phyloP scores from a whole-genome alignment of 495 filamentous ascomycete species.

The Neurospora sp. region DNA sequence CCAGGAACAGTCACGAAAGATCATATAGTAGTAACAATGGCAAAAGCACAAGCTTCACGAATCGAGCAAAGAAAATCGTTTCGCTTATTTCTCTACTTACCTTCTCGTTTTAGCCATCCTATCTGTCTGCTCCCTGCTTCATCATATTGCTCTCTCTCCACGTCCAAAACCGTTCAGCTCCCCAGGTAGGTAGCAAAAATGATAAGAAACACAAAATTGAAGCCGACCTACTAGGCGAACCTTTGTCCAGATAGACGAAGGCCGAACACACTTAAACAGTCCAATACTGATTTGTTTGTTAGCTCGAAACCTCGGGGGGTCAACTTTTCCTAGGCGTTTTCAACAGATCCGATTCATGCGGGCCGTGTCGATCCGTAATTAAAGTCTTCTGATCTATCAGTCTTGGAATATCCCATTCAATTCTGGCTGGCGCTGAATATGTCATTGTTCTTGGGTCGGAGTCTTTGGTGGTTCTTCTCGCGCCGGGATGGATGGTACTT shows the following conservation, averaged over 20 bases:
- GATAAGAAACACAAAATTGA: neutral
- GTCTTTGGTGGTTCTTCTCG: too few species aligned
- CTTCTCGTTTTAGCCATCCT: neutral
- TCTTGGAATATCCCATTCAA: too few species aligned
- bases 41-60: neutral
- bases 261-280: too few species aligned
- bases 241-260: neutral
- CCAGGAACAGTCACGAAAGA: neutral
- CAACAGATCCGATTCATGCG: too few species aligned
- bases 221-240: neutral
- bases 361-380: too few species aligned
- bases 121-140: neutral
- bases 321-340: too few species aligned
- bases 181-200: neutral
- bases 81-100: neutral
- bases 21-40: neutral
- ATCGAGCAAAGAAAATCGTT: neutral
- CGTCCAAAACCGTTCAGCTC: neutral
- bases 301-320: too few species aligned
- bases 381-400: too few species aligned
- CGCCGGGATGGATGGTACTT: too few species aligned
- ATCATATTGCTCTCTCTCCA: neutral
- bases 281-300: too few species aligned
- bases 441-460: too few species aligned
- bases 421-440: too few species aligned